These are phyloP conservation scores for Tetrastigma voinierianum DNA, from an alignment of 164 flowering plant genomes.

Conservation along the genomic window DNA sequence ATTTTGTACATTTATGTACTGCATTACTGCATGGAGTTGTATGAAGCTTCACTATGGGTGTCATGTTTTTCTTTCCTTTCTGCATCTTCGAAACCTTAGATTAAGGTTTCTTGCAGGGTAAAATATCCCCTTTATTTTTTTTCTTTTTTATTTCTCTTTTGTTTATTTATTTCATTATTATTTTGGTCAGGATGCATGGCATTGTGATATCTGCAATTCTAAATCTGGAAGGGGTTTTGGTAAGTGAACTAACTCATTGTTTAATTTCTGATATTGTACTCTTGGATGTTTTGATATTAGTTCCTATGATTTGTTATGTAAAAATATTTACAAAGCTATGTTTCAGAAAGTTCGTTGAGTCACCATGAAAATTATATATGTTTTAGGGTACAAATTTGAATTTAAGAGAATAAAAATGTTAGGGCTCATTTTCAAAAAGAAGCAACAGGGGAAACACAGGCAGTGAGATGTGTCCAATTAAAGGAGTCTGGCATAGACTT, in stretches of 20 bases:
- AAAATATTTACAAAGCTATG: no score
- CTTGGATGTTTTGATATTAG: background rate
- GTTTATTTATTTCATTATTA: background rate
- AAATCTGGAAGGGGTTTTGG: constrained; percentile 81
- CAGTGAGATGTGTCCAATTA: no score
- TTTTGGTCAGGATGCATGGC: constrained; percentile 76
- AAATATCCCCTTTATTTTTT: background rate
- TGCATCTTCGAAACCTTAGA: background rate
- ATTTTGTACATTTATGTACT: background rate
- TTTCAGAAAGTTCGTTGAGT: no score
- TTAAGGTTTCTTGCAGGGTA: background rate
- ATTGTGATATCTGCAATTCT: constrained; percentile 73
- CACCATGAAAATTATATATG: no score
- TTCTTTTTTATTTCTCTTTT: background rate
- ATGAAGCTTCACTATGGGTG: background rate
- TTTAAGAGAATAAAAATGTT: no score
- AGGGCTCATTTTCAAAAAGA: no score
- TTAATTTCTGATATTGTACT: background rate
- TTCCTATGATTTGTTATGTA: no score
- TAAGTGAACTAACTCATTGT: constrained; percentile 31
- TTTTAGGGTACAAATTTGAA: no score
- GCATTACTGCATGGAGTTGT: background rate
- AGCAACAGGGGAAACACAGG: no score
- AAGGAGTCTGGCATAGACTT: no score
- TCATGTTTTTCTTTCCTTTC: background rate